Conservation (phyloP, 805 yeast species). For the Cyberlindnera subsufficiens region DNA sequence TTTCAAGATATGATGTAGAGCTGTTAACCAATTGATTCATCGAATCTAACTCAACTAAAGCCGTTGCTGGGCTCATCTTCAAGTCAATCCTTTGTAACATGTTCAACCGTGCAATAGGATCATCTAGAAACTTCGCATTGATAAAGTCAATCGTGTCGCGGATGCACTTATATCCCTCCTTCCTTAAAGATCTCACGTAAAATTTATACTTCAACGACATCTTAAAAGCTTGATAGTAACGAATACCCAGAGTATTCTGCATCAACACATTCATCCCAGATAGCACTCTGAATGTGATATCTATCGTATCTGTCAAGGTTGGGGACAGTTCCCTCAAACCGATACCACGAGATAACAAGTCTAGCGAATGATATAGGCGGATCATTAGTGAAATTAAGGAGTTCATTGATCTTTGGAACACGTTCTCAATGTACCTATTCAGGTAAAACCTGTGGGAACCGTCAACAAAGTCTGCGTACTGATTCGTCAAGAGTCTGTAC, state of each 20-base stretch:
- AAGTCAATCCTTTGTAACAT: slow-evolving; percentile 12
- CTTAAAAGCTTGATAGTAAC: slow-evolving; percentile 22
- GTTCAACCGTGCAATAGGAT: slow-evolving; percentile 11
- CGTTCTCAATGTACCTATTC: slow-evolving; percentile 16
- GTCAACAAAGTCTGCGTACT: slow-evolving; percentile 11
- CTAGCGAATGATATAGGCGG: slow-evolving; percentile 18
- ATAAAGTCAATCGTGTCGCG: slow-evolving; percentile 19
- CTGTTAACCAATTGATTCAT: slow-evolving; percentile 13
- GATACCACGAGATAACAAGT: slow-evolving; percentile 14
- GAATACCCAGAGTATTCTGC: slow-evolving; percentile 18
- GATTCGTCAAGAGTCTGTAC: slow-evolving; percentile 11
- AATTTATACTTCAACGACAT: slow-evolving; percentile 19
- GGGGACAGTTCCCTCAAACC: slow-evolving; percentile 2
- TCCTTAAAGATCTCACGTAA: slow-evolving; percentile 16
- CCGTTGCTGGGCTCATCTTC: slow-evolving; percentile 9
- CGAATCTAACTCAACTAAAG: slow-evolving; percentile 15
- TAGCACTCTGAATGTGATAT: slow-evolving; percentile 6
- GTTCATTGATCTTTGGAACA: slow-evolving; percentile 12
- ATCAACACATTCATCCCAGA: slow-evolving; percentile 15
- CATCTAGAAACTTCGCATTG: slow-evolving; percentile 13
- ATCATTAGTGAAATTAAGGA: slow-evolving; percentile 11
- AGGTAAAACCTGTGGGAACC: slow-evolving; percentile 12
- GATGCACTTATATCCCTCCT: slow-evolving; percentile 21
- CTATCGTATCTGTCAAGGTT: slow-evolving; percentile 1
- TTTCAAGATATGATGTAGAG: slow-evolving; percentile 4